Base-by-base conservation (phyloP, 306 rosid species). In the Malus fusca region DNA sequence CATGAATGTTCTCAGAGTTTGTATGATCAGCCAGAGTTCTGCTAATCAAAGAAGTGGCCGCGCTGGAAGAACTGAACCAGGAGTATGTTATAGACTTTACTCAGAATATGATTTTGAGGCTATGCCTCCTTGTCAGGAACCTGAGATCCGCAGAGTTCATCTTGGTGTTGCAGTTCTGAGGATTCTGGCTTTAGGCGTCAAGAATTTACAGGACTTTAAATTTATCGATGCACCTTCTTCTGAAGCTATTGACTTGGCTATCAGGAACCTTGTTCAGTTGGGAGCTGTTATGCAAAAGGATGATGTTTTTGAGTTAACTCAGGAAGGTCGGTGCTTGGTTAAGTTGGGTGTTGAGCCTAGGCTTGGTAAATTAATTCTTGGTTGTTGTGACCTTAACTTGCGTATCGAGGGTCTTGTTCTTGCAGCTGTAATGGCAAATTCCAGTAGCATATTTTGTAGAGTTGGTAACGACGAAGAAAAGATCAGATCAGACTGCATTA, bases 21-120 rank as follows among this genome's bases (percentile, higher is more conserved):
- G 96, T 88, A 66, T 86, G 88, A 88, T 88, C 79, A 95, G 97
- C 77, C 87, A 84, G 86, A 95, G 99, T 79, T 95, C 99, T 72
- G 98, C 99, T 81, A 77, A 79, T 71, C 99, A 95, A 83, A 88
- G 99, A 87, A 88, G 93, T 48, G 99, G 99, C 59, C 97, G 99
- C 80, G 97, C 99, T 71, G 98, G 99, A 75, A 90, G 99, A 84
- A 95, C 96, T 18, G 98, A 82, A 78, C 90, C 99, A 65, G 99
- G 99, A 69, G 77, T 78, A 82, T 95, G 99, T 77, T 95, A 90
- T 82, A 90, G 99, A 81, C 89, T 95, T 46, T 95, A 95, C 85
- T 84, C 93, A 0, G 88, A 87, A 80, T 78, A 86, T 74, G 97
- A 89, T 70, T 95, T 88, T 83, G 82, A 87, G 69, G 58, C 80